Base-by-base conservation (phyloP, 768 basidiomycete species). In the Boletus vermiculosoides region DNA sequence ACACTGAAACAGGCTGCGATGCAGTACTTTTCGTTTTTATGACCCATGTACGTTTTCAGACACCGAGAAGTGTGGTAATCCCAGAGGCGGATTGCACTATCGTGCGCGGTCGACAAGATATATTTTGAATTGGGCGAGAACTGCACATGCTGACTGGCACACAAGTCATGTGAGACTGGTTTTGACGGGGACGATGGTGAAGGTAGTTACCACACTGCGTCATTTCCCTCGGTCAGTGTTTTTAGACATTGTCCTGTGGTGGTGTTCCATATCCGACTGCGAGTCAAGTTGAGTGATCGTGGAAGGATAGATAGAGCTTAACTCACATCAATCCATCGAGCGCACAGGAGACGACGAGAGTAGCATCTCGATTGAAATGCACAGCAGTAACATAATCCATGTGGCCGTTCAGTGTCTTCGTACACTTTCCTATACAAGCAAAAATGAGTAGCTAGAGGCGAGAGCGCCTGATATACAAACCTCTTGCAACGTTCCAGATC, bases 71-170 rank as follows among this genome's bases (percentile, higher is more conserved):
- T 89, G 60, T 95, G 92, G 71, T 94, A 96, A 66, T 97, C 92
- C 94, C 96, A 98, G 5, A 99, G 77, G 1, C 96, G 87, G 60
- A 98, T 92, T 0, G 90, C 88, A 56, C 87, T 92, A 67, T 98
- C 94, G 66, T 98, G 89, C 0, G 96, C 92, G 0, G 94, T 92
- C 1, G 94, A 94, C 50, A 99, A 81, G 51, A 99, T 89, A 73
- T 93, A 95, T 73, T 91, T 92, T 8, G 92, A 94, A 66, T 97
- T 97, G 10, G 96, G 96, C 0, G 95, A 95, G 75, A 99, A 98
- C 65, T 88, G 84, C 16, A 94, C 93, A 66, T 90, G 88, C 73
- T 95, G 92, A 59, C 92, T 92, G 33, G 25, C 3, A 45, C 20
- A 34, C 30, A 40, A 42, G 31, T 47, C 42, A 45, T 42, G 47